Base-by-base conservation (phyloP, 2,329 filamentous ascomycete genomes). In the Claviceps paspali region DNA sequence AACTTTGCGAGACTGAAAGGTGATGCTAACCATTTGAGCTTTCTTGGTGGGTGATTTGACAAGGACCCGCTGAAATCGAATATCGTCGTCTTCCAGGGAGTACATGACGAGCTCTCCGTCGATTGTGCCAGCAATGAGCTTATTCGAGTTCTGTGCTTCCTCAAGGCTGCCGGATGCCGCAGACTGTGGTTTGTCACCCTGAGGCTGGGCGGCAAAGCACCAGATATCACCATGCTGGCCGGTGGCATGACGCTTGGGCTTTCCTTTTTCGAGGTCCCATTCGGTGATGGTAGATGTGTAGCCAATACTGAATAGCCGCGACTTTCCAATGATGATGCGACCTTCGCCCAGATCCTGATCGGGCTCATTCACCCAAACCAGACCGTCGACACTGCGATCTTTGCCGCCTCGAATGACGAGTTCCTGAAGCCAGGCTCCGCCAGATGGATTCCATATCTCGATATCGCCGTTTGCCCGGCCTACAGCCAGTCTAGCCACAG, bases 171-270 rank as follows among this genome's bases (percentile, higher is more conserved):
- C 21, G 11, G 22, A 12, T 17, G 27, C 31, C 15, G 38, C 41
- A 17, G 48, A 18, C 10, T 44, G 45, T 15, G 41, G 39, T 8
- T 39, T 22, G 6, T 39, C 23, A n/a, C 38, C 44, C 3, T 43
- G 64, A 3, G 88, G 91, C 60, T 95, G 88, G 11, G 80, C 82
- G 41, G 83, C 84, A 50, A 98, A 73, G 60, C 88, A 96, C 91
- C 91, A 98, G 43, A 96, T 88, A 52, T 95, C 87, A 46, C 86
- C 87, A 57, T 93, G 85, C 57, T 92, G 92, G 32, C 88, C 91
- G 50, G 82, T 86, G 14, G 84, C 85, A 57, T 92, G 82, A 41
- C 81, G 75, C 60, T 80, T 73, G 9, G 86, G 82, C 39, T 74
- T 68, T 11, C 83, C 85, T 44, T 77, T 81, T 47, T 76, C 75